Conservation (phyloP, 2,329 filamentous ascomycete genomes). For the Diaporthe sp. region DNA sequence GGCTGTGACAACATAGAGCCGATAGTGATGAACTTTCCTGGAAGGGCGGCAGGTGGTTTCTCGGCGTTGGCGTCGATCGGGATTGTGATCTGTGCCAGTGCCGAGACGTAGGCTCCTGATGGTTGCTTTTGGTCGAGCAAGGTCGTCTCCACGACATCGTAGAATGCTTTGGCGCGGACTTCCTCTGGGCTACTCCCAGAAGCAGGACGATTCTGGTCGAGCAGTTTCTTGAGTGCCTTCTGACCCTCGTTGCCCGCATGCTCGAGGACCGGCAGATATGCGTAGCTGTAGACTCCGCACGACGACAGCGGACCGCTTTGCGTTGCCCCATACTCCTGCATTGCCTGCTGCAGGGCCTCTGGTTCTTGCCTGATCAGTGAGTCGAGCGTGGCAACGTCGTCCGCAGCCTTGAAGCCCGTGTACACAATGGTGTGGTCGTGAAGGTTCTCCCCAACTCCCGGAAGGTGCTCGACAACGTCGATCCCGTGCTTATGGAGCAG, state of each 20-base stretch:
- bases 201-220: conserved; percentile 1
- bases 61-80: conserved; percentile 38
- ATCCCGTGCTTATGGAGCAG: conserved; percentile 41
- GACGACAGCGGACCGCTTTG: conserved; percentile 41
- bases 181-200: background rate
- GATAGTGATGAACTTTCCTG: conserved; percentile 60
- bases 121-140: conserved; percentile 11
- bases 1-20: conserved; percentile 67
- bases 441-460: conserved; percentile 46
- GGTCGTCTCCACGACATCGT: background rate
- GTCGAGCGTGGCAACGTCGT: conserved; percentile 4
- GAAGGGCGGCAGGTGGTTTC: conserved; percentile 39
- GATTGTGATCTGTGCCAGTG: conserved; percentile 40
- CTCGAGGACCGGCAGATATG: conserved; percentile 19
- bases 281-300: conserved; percentile 31
- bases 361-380: conserved; percentile 27
- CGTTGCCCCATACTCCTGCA: conserved; percentile 43
- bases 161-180: background rate
- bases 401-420: conserved; percentile 7
- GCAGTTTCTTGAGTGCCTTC: background rate
- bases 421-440: conserved; percentile 37
- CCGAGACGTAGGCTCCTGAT: conserved; percentile 29
- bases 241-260: background rate
- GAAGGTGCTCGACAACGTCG: conserved; percentile 42
- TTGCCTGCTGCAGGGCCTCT: conserved; percentile 34